phyloP scores from a whole-genome alignment of 306 rosid genomes.

The Cyamopsis tetragonoloba region DNA sequence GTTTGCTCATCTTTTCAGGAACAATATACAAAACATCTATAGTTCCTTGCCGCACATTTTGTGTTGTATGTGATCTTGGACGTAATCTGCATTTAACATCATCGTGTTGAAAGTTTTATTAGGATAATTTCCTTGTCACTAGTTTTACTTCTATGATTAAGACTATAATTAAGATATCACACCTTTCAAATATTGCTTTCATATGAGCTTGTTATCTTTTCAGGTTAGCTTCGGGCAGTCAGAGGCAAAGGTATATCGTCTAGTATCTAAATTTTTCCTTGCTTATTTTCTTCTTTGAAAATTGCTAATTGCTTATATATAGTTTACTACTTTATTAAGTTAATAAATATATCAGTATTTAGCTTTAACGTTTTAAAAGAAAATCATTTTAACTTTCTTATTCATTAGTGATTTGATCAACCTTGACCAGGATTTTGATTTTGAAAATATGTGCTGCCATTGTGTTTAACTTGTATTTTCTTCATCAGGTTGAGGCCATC shows the following conservation, averaged over 20 bases:
- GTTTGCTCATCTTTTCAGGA: slow-evolving; percentile 58
- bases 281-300: background rate
- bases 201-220: slow-evolving; percentile 33
- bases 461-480: slow-evolving; percentile 15
- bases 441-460: background rate
- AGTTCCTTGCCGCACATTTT: slow-evolving; percentile 92
- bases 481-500: slow-evolving; percentile 81
- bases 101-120: slow-evolving; percentile 18
- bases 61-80: slow-evolving; percentile 63
- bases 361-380: background rate
- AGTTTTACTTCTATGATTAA: background rate
- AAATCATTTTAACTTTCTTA: background rate
- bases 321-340: background rate
- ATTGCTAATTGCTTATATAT: background rate
- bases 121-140: slow-evolving; percentile 16
- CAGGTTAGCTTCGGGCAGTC: slow-evolving; percentile 97
- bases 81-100: slow-evolving; percentile 27
- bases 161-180: slow-evolving; percentile 8
- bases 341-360: background rate
- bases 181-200: slow-evolving; percentile 19
- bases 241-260: slow-evolving; percentile 79
- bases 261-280: slow-evolving; percentile 18
- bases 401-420: background rate
- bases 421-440: slow-evolving; percentile 1
- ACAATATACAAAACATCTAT: slow-evolving; percentile 82